phyloP scores from a whole-genome alignment of 2,329 filamentous ascomycete genomes.

The Aspergillus sojae region DNA sequence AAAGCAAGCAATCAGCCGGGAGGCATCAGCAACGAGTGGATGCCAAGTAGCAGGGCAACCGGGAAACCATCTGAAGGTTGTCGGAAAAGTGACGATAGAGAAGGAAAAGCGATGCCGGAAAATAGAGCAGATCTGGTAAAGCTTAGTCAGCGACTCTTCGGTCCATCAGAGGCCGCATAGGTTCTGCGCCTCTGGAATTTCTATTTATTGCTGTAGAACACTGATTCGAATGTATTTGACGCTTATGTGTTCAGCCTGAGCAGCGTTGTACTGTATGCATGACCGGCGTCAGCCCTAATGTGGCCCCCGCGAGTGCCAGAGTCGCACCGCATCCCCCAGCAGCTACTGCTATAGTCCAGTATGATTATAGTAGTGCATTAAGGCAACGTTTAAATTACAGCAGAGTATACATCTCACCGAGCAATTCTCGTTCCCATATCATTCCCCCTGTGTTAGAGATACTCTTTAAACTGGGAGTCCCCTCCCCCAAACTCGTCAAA shows the following conservation, averaged over 20 bases:
- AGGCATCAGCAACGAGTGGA: conserved; percentile 14
- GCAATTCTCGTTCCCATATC: too few species aligned
- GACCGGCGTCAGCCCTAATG: not conserved
- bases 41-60: not conserved
- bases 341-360: too few species aligned
- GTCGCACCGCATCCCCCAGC: too few species aligned
- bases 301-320: not conserved
- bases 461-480: too few species aligned
- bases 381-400: too few species aligned
- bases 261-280: not conserved
- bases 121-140: not conserved
- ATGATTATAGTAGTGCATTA: too few species aligned
- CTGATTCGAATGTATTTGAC: not conserved
- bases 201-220: not conserved
- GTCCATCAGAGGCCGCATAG: not conserved
- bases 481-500: too few species aligned
- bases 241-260: too few species aligned
- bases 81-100: not conserved
- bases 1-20: conserved; percentile 9
- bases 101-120: not conserved
- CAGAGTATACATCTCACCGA: too few species aligned
- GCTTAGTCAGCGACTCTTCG: not conserved
- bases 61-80: not conserved
- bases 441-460: too few species aligned
- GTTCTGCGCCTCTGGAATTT: not conserved